phyloP scores from a whole-genome alignment of 345 rosid species.

The Boechera divaricarpa region DNA sequence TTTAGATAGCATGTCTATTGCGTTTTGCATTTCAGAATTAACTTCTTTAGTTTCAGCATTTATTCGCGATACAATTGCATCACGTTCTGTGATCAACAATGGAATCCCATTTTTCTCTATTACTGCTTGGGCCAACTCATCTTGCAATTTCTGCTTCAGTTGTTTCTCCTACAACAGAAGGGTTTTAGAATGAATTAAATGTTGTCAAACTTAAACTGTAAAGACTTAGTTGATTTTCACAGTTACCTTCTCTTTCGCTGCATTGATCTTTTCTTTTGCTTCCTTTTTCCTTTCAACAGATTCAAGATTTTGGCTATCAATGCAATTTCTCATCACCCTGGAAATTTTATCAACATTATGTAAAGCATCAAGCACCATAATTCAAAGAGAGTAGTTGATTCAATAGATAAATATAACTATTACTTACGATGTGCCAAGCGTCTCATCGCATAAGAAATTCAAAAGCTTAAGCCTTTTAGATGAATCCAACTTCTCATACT shows the following conservation, averaged over 20 bases:
- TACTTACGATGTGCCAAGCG: constrained; percentile 66
- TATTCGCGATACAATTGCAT: constrained; percentile 52
- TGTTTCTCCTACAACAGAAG: constrained; percentile 58
- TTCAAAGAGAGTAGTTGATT: background rate
- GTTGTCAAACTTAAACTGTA: background rate
- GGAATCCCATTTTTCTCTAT: constrained; percentile 56
- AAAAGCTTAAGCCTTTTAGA: constrained; percentile 60
- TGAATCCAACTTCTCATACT: constrained; percentile 50
- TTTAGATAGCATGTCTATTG: constrained; percentile 46
- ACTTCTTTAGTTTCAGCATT: constrained; percentile 60
- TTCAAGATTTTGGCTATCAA: constrained; percentile 58
- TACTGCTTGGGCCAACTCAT: constrained; percentile 65
- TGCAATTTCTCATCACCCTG: constrained; percentile 61
- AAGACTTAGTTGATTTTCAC: background rate
- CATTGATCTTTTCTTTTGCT: constrained; percentile 54
- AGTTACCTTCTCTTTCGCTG: constrained; percentile 67
- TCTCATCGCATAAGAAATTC: constrained; percentile 72
- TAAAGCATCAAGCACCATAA: background rate
- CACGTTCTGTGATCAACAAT: constrained; percentile 53
- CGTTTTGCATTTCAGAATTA: constrained; percentile 54
- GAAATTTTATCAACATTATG: background rate
- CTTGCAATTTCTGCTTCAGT: constrained; percentile 57
- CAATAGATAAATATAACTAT: constrained; percentile 5
- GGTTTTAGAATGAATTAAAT: background rate
- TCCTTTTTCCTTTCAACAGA: constrained; percentile 54